Conservation (phyloP, 1,284 basidiomycete species). For the Trametes polyzona region DNA sequence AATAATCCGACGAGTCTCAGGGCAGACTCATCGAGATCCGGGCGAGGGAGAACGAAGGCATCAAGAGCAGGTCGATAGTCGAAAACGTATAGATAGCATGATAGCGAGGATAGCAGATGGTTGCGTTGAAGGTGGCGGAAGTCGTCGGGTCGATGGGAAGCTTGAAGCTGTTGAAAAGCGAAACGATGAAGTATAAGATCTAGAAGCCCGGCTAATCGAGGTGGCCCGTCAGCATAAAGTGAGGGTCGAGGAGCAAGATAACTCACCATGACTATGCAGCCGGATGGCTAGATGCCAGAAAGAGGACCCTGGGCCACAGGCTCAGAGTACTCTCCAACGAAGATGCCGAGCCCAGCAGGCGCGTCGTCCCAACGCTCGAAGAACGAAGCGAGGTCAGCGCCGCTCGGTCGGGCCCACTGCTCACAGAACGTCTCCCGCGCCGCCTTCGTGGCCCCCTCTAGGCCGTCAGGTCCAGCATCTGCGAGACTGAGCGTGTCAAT, state of each 20-base stretch:
- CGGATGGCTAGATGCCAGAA: not conserved
- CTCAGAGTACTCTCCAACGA: not conserved
- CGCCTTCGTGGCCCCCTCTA: not conserved
- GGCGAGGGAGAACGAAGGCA: not conserved
- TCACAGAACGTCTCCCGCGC: not conserved
- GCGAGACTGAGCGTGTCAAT: not conserved
- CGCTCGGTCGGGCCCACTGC: not conserved
- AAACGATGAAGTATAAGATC: not conserved
- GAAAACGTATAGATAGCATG: too few species aligned
- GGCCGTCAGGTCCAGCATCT: not conserved
- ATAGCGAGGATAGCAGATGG: not conserved
- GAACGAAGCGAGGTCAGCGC: not conserved
- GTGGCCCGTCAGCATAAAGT: not conserved
- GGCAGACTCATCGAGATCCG: not conserved
- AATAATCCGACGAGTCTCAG: not conserved
- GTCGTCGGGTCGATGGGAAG: too few species aligned
- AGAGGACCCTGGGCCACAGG: not conserved
- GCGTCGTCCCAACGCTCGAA: conserved; percentile 1
- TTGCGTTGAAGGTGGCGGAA: not conserved
- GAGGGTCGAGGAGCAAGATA: not conserved
- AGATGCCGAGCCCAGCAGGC: not conserved
- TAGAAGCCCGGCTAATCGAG: not conserved
- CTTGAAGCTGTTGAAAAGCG: not conserved
- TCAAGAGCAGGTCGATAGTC: not conserved
- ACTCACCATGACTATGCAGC: not conserved